Conservation (phyloP, 768 basidiomycete genomes). For the Lentinula guzmanii region DNA sequence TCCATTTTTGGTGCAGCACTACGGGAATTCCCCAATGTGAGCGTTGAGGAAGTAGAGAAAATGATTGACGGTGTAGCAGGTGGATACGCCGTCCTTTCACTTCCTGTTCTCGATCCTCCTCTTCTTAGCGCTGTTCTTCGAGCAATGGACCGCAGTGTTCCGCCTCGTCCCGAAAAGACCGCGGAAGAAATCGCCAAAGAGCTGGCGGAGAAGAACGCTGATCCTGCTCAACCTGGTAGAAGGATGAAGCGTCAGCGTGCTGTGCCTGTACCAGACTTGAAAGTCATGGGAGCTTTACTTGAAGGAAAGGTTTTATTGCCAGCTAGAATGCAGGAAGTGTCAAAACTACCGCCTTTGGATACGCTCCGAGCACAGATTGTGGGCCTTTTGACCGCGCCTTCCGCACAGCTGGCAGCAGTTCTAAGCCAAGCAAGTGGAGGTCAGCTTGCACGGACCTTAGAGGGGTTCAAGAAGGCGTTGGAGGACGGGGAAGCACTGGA, state of each 20-base stretch:
- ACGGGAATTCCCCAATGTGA: constrained; percentile 50
- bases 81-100: constrained; percentile 57
- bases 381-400: constrained; percentile 74
- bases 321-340: constrained; percentile 53
- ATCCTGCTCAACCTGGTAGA: constrained; percentile 64
- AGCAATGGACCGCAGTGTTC: constrained; percentile 60
- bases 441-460: constrained; percentile 64
- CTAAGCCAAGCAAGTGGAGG: constrained; percentile 65
- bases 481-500: constrained; percentile 33
- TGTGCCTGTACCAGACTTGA: constrained; percentile 56
- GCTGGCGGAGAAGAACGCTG: constrained; percentile 51
- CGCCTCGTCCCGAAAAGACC: constrained; percentile 49
- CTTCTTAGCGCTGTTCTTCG: constrained; percentile 63
- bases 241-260: constrained; percentile 56
- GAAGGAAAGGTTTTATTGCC: constrained; percentile 68
- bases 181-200: constrained; percentile 43
- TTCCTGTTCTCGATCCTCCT: constrained; percentile 67
- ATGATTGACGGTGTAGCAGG: constrained; percentile 57
- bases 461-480: constrained; percentile 66
- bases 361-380: constrained; percentile 79
- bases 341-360: constrained; percentile 72
- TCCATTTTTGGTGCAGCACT: constrained; percentile 76
- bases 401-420: constrained; percentile 65
- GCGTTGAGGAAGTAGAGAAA: constrained; percentile 37
- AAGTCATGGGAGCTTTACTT: constrained; percentile 72